Conservation (phyloP, 2,329 filamentous ascomycete genomes). For the Paramyrothecium roridum region DNA sequence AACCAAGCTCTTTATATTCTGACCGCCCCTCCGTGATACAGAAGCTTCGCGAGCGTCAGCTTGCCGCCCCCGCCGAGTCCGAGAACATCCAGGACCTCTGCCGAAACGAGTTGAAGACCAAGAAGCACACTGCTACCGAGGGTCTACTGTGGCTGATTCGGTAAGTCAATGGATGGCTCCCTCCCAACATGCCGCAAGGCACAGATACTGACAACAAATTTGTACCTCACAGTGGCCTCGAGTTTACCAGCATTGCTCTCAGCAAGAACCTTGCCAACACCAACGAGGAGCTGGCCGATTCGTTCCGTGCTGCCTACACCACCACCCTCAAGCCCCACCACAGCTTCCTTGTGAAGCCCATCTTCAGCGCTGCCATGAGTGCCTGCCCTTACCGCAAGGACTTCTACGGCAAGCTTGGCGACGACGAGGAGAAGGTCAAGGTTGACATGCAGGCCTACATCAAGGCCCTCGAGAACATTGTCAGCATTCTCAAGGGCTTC, state of each 20-base stretch:
- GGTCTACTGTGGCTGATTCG: constrained; percentile 88
- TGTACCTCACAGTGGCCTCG: constrained; percentile 66
- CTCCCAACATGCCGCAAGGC: neutral
- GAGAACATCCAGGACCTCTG: constrained; percentile 81
- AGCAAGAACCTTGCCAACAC: constrained; percentile 69
- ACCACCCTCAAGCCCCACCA: constrained; percentile 90
- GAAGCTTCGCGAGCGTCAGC: constrained; percentile 87
- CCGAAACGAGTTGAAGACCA: constrained; percentile 81
- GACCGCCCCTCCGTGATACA: constrained; percentile 27
- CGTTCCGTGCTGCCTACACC: constrained; percentile 83
- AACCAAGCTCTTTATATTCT: too few relatives aligned
- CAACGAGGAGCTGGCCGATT: constrained; percentile 73
- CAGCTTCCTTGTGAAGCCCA: constrained; percentile 81
- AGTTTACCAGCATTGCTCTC: constrained; percentile 87
- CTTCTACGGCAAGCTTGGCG: constrained; percentile 86
- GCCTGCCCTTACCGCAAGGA: constrained; percentile 90
- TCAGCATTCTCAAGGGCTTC: constrained; percentile 69
- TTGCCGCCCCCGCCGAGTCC: constrained; percentile 75
- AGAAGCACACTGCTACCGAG: constrained; percentile 85
- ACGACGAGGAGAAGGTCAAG: constrained; percentile 59
- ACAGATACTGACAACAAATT: constrained; percentile 4
- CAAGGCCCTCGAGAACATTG: constrained; percentile 70
- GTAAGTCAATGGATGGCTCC: constrained; percentile 46
- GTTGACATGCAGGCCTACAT: constrained; percentile 69
- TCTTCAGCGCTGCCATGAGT: constrained; percentile 91